These are phyloP conservation scores for Zygotorulaspora danielsina DNA, from an alignment of 805 yeast species.

Conservation along the genomic window DNA sequence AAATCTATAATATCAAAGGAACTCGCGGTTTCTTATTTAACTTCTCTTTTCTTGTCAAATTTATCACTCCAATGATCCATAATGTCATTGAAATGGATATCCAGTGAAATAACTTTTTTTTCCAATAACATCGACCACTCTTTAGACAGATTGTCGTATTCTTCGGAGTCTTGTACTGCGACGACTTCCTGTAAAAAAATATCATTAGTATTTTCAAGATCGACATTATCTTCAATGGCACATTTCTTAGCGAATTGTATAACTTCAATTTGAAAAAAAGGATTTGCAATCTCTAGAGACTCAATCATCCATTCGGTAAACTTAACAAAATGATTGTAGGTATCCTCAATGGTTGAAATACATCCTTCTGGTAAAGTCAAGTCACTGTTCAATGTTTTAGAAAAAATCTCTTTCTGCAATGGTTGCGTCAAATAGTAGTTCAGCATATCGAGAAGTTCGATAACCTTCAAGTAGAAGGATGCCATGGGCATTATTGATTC, in stretches of 20 bases:
- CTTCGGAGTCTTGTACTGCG: slow-evolving; percentile 23
- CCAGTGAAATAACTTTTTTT: slow-evolving; percentile 17
- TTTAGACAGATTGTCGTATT: slow-evolving; percentile 22
- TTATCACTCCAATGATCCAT: slow-evolving; percentile 25
- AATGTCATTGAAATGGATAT: slow-evolving; percentile 17
- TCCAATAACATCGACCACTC: slow-evolving; percentile 29
- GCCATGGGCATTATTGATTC: slow-evolving; percentile 21
- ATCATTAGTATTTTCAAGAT: slow-evolving; percentile 29
- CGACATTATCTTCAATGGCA: slow-evolving; percentile 32
- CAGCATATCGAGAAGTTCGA: slow-evolving; percentile 32
- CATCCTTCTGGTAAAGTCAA: slow-evolving; percentile 24
- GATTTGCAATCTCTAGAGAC: slow-evolving; percentile 22
- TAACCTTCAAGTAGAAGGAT: slow-evolving; percentile 23
- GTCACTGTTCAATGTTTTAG: slow-evolving; percentile 33
- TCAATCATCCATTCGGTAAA: slow-evolving; percentile 37
- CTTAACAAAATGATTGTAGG: slow-evolving; percentile 33
- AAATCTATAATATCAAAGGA: too few relatives aligned
- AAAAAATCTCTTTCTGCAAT: slow-evolving; percentile 33
- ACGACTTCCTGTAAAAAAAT: slow-evolving; percentile 33
- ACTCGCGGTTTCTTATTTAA: not conserved
- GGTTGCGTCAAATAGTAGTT: slow-evolving; percentile 34
- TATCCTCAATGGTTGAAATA: slow-evolving; percentile 27
- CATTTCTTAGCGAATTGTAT: slow-evolving; percentile 31
- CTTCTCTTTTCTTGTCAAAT: slow-evolving; percentile 22
- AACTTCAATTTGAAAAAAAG: slow-evolving; percentile 27